Evolutionary conservation across 352 stramenopile species (phyloP).

Genomic region (Globisporangium okanoganense): DNA sequence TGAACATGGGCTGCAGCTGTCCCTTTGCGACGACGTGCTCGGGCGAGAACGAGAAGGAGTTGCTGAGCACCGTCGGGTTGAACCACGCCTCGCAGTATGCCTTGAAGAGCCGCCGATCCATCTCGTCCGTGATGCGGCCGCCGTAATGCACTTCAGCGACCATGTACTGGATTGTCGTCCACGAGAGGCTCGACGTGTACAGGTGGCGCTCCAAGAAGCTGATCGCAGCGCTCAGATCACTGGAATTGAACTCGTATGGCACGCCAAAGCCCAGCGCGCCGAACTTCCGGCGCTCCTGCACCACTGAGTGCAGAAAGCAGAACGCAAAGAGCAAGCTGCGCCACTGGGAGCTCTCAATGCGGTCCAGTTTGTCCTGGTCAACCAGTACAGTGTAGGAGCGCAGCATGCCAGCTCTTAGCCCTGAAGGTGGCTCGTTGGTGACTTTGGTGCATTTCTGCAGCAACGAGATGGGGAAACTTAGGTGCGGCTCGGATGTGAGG

Average conservation of each 20-base stretch:
- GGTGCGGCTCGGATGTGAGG: conserved; percentile 65
- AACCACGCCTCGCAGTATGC: conserved; percentile 75
- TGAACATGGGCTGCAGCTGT: conserved; percentile 28
- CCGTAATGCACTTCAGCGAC: conserved; percentile 81
- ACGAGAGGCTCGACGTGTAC: conserved; percentile 56
- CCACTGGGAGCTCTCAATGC: conserved; percentile 61
- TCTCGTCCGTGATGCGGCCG: conserved; percentile 75
- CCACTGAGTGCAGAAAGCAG: conserved; percentile 78
- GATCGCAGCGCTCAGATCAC: conserved; percentile 59
- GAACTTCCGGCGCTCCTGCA: conserved; percentile 76
- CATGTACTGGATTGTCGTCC: conserved; percentile 81
- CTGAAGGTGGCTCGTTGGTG: conserved; percentile 72
- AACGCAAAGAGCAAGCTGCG: conserved; percentile 62
- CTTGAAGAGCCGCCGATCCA: conserved; percentile 71
- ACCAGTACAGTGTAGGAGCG: conserved; percentile 72
- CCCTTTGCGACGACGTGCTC: conserved; percentile 36
- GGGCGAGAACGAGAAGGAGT: conserved; percentile 67
- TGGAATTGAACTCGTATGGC: conserved; percentile 78
- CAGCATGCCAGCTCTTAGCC: conserved; percentile 64
- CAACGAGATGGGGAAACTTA: conserved; percentile 57
- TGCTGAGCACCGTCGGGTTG: conserved; percentile 51
- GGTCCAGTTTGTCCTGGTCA: conserved; percentile 77
- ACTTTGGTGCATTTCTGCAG: conserved; percentile 68
- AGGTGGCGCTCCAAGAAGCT: conserved; percentile 73
- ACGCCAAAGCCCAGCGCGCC: conserved; percentile 65